Percentiles rank a stretch among this genome's conserved stretches.
Evolutionary conservation across 1,284 basidiomycete genomes (phyloP).

Genomic region (Trichosporon faecale): DNA sequence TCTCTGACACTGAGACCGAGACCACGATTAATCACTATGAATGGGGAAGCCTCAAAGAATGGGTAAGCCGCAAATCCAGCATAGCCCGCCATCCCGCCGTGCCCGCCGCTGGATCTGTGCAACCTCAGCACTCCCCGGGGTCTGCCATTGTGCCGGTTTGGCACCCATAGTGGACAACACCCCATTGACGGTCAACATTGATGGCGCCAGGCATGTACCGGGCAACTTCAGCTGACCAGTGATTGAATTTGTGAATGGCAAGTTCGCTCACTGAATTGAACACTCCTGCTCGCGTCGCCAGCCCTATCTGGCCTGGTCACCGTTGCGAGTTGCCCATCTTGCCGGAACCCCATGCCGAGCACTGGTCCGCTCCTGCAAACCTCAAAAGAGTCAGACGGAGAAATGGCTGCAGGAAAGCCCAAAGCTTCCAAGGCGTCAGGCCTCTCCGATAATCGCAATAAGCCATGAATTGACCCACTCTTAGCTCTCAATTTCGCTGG

Average conservation of each 20-base stretch:
- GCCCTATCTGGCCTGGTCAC: background rate
- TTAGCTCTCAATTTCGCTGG: background rate
- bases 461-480: conserved; percentile 4
- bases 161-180: background rate
- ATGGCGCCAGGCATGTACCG: background rate
- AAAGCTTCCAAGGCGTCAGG: no score
- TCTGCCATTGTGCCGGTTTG: background rate
- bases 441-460: background rate
- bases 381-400: no score
- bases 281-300: background rate
- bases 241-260: background rate
- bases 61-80: background rate
- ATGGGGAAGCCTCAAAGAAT: no score
- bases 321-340: background rate
- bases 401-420: no score
- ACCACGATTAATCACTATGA: background rate
- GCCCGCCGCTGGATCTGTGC: no score
- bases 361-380: no score
- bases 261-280: background rate
- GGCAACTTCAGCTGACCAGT: background rate
- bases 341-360: background rate
- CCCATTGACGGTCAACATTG: background rate
- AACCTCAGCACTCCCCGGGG: background rate
- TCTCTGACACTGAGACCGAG: background rate
- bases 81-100: background rate